Evolutionary conservation across 257 asterid genomes (phyloP).

Genomic region (Fraxinus quadrangulata): DNA sequence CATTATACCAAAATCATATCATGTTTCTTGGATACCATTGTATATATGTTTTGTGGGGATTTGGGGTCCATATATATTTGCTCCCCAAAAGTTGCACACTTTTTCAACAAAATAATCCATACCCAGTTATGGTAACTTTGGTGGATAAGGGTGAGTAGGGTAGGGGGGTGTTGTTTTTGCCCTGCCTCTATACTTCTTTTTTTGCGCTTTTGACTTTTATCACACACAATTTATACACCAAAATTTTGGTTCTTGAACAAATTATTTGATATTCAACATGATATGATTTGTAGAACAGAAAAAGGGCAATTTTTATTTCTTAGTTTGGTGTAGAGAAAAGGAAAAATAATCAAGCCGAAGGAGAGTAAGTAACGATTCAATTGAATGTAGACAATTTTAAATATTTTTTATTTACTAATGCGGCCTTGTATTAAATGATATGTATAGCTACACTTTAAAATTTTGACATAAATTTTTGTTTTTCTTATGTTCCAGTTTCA

Average conservation of each 20-base stretch:
- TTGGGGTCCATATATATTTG: slow-evolving; percentile 46
- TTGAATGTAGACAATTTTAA: too few relatives aligned
- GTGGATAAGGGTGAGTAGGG: neutral
- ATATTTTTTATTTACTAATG: too few relatives aligned
- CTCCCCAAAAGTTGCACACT: slow-evolving; percentile 55
- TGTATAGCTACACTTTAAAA: too few relatives aligned
- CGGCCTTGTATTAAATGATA: too few relatives aligned
- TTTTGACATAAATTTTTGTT: too few relatives aligned
- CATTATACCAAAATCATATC: neutral
- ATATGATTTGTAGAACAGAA: too few relatives aligned
- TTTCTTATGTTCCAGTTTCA: too few relatives aligned
- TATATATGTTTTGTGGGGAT: slow-evolving; percentile 28
- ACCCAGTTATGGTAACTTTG: slow-evolving; percentile 26
- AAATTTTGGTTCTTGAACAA: neutral
- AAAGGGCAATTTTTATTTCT: too few relatives aligned
- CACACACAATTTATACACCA: neutral
- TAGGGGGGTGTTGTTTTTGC: neutral
- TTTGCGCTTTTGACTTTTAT: neutral
- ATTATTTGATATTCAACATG: too few relatives aligned
- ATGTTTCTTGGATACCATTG: slow-evolving; percentile 36
- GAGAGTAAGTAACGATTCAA: too few relatives aligned
- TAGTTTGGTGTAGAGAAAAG: too few relatives aligned
- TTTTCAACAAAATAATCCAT: slow-evolving; percentile 35
- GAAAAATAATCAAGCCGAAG: too few relatives aligned
- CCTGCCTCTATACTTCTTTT: neutral